Percentiles rank a stretch among this genome's conserved stretches.
These are phyloP conservation scores for Moringa oleifera DNA, from an alignment of 345 rosid genomes.

Conservation along the genomic window DNA sequence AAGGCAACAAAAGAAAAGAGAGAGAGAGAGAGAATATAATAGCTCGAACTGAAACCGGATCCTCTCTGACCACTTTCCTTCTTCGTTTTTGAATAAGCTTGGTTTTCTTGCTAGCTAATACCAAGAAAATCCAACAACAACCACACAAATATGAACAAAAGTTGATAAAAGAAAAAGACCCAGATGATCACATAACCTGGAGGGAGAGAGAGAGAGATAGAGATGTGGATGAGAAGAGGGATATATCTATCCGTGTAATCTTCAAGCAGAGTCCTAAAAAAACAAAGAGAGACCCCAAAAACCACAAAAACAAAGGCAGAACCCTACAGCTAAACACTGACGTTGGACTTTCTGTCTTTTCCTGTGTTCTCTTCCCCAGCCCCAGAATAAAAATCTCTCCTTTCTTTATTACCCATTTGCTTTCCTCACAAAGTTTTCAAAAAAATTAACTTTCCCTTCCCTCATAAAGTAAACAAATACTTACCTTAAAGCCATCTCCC, in stretches of 20 bases:
- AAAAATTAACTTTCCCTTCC: constrained; percentile 11
- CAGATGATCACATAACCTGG: constrained; percentile 16
- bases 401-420: constrained; percentile 26
- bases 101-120: constrained; percentile 13
- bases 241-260: constrained; percentile 30
- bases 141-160: constrained; percentile 44
- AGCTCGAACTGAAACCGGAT: constrained; percentile 21
- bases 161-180: constrained; percentile 13
- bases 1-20: constrained; percentile 24
- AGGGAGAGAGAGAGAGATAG: constrained; percentile 30
- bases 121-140: constrained; percentile 32
- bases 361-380: constrained; percentile 38
- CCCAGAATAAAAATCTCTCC: constrained; percentile 25
- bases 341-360: constrained; percentile 78
- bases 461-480: constrained; percentile 22
- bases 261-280: constrained; percentile 15
- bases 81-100: constrained; percentile 24
- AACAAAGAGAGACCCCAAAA: constrained; percentile 19
- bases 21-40: constrained; percentile 5
- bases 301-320: constrained; percentile 24
- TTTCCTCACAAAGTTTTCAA: not conserved
- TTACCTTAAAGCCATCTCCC: not conserved
- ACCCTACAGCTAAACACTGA: constrained; percentile 47
- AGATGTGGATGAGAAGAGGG: constrained; percentile 47
- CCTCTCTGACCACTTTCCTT: constrained; percentile 27